Evolutionary conservation across 148 eudicot genomes (phyloP).

Genomic region (Cornus florida): DNA sequence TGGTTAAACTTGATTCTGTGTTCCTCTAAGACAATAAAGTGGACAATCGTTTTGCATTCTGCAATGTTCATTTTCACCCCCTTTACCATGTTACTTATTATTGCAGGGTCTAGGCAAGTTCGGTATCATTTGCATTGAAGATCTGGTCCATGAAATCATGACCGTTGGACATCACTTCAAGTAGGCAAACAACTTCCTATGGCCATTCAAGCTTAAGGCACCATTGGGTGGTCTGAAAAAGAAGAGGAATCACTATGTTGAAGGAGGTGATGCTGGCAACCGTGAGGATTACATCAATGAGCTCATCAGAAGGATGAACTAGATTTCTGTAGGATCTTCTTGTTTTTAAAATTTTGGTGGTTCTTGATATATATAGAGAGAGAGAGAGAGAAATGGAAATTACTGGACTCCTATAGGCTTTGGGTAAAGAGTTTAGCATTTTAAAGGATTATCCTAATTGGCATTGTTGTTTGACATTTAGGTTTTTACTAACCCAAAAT

Average conservation of each 20-base stretch:
- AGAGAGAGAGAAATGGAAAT: too few species aligned
- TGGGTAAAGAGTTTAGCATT: too few species aligned
- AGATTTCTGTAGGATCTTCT: background rate
- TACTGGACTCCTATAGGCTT: too few species aligned
- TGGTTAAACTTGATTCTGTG: too few species aligned
- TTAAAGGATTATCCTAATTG: too few species aligned
- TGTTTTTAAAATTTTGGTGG: too few species aligned
- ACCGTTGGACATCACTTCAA: constrained; percentile 46
- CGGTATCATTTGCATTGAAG: constrained; percentile 39
- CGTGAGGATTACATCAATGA: constrained; percentile 41
- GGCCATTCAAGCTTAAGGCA: constrained; percentile 49
- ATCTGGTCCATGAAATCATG: constrained; percentile 37
- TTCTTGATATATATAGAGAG: too few species aligned
- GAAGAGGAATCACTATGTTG: constrained; percentile 49
- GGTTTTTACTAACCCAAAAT: too few species aligned
- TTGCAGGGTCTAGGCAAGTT: constrained; percentile 28
- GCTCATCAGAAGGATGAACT: constrained; percentile 49
- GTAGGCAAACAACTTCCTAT: constrained; percentile 45
- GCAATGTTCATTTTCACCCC: background rate
- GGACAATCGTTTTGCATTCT: background rate
- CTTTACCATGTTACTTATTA: background rate
- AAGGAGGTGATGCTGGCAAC: constrained; percentile 53
- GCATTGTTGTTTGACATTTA: too few species aligned
- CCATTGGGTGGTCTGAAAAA: constrained; percentile 49
- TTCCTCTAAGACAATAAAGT: too few species aligned